Percentiles rank a stretch among this genome's conserved stretches.
phyloP scores from a whole-genome alignment of 345 rosid species.

The Schrenkiella parvula region DNA sequence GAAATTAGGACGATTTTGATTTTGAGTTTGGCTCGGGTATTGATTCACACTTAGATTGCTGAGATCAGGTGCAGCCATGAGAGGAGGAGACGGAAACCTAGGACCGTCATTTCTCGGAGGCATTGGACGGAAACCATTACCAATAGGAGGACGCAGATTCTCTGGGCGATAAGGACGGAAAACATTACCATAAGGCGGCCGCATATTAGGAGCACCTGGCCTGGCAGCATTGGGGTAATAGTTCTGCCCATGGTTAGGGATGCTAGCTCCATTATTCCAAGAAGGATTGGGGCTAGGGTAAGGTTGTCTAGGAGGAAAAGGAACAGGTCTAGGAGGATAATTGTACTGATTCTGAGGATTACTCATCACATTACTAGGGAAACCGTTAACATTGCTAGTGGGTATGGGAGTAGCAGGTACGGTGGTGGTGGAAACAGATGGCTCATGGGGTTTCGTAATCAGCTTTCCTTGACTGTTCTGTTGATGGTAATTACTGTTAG shows the following conservation, averaged over 20 bases:
- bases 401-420: conserved; percentile 33
- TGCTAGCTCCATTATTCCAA: conserved; percentile 38
- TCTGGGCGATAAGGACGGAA: conserved; percentile 36
- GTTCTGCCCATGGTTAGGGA: conserved; percentile 36
- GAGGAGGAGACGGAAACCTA: conserved; percentile 36
- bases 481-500: conserved; percentile 27
- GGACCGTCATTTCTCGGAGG: conserved; percentile 41
- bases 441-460: conserved; percentile 82
- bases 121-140: conserved; percentile 43
- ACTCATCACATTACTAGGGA: conserved; percentile 32
- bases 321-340: conserved; percentile 38
- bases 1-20: conserved; percentile 37
- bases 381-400: conserved; percentile 36
- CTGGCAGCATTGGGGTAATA: conserved; percentile 33
- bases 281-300: conserved; percentile 31
- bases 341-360: conserved; percentile 38
- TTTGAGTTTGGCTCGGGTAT: conserved; percentile 22
- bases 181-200: conserved; percentile 35
- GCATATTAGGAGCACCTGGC: conserved; percentile 41
- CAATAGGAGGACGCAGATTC: conserved; percentile 28
- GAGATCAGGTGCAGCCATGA: conserved; percentile 41
- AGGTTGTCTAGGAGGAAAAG: conserved; percentile 38
- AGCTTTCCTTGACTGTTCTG: conserved; percentile 43
- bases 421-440: neutral
- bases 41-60: conserved; percentile 47